Base-by-base conservation (phyloP, 176 grass and related monocot species). In the Themeda triandra region DNA sequence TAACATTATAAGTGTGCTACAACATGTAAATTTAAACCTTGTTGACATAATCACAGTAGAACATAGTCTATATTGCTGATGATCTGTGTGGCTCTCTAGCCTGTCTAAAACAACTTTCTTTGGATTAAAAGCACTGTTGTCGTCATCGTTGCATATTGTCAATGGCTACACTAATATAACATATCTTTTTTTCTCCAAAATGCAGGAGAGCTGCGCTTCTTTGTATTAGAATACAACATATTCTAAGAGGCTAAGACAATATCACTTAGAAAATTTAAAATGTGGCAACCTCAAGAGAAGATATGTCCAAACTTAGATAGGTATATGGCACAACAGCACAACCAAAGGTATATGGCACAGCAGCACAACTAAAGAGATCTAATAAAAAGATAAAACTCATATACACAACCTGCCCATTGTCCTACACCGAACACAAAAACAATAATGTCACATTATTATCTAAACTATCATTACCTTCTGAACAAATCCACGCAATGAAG, bases 401-500 rank as follows among this genome's bases (percentile, higher is more conserved):
- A 76, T 76, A 51, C 44, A 82, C 81, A 86, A 73, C 62, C 32
- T 79, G 56, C 14, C 8, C 35, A 66, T 29, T 78, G 28, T 24
- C 77, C 44, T 82, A 59, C 24, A 56, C n/a, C 48, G 37, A 48
- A 82, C 77, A 63, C 35, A 24, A 63, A 86, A 51, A 71, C n/a
- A 46, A 58, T 6, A 66, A 86, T 0, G 14, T 45, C 44, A 27
- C 72, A 54, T 66, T 79, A 63, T 86, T 23, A 33, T 86, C 35
- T 40, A 60, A 49, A 71, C 60, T 48, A 44, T 44, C 48, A 62
- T 87, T 92, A 98, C 95, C 95, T 95, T 98, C 48, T 98, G 95
- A 77, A 98, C 72, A 82, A 92, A 93, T 84, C 96, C 96, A 76
- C 96, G 93, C 84, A 98, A 85, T 78, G 96, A 98, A 85, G 96